A percentile compares a stretch with the other conserved stretches of the same genome.
These are phyloP conservation scores for Plectranthus barbatus DNA, from an alignment of 257 asterid genomes.

Conservation along the genomic window DNA sequence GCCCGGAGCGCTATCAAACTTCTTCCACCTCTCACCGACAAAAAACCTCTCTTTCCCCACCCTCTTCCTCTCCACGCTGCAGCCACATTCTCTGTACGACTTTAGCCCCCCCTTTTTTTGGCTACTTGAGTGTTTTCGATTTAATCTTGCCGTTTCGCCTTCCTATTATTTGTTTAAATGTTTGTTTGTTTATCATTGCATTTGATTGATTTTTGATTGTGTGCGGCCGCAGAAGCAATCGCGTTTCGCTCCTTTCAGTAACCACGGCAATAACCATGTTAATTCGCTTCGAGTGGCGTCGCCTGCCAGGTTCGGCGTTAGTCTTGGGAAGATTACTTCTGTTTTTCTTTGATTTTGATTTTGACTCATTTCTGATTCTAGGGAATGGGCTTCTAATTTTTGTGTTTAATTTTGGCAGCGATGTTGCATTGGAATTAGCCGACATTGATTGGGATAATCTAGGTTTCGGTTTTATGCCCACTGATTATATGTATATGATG, in stretches of 20 bases:
- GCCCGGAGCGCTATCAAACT: constrained; percentile 21
- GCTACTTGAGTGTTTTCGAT: neutral
- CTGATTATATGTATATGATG: constrained; percentile 90
- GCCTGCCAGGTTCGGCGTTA: constrained; percentile 30
- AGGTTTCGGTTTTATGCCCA: constrained; percentile 62
- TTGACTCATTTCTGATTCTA: neutral
- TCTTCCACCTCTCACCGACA: constrained; percentile 25
- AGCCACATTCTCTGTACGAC: neutral
- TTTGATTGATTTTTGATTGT: neutral
- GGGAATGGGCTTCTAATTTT: constrained; percentile 2
- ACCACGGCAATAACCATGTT: constrained; percentile 13
- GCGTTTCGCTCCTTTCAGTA: constrained; percentile 25
- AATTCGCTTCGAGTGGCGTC: constrained; percentile 42
- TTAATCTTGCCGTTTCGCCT: neutral
- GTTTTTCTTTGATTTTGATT: neutral
- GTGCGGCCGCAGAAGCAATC: constrained; percentile 34
- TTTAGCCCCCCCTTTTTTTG: neutral
- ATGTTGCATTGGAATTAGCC: constrained; percentile 36
- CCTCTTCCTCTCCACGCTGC: constrained; percentile 26
- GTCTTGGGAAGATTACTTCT: neutral
- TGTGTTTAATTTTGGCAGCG: constrained; percentile 32
- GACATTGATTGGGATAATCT: constrained; percentile 92
- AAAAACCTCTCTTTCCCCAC: constrained; percentile 16
- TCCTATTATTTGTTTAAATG: neutral
- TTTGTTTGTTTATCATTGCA: neutral